Percentiles rank a stretch among this genome's conserved stretches.
Conservation (phyloP, 345 rosid genomes). For the Eucalyptus camaldulensis region DNA sequence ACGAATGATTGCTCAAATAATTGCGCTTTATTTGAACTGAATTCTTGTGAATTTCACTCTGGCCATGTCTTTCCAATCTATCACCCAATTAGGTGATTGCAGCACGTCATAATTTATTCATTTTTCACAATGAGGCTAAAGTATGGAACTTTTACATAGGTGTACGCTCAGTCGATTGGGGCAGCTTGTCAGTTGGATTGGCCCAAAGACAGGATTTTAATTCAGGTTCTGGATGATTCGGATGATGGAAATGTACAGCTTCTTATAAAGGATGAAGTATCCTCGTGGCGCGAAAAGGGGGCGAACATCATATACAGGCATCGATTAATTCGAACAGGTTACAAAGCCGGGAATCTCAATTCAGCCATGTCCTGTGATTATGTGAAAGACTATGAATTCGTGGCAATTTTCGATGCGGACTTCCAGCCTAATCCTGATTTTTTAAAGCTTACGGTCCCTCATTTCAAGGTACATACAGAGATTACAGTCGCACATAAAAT, state of each 20-base stretch:
- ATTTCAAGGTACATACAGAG: conserved; percentile 47
- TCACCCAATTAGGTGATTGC: background rate
- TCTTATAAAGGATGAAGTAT: conserved; percentile 70
- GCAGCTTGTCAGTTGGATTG: conserved; percentile 84
- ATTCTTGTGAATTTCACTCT: background rate
- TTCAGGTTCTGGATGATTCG: conserved; percentile 90
- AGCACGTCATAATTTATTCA: background rate
- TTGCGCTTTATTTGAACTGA: background rate
- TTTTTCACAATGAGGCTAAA: background rate
- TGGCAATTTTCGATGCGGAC: conserved; percentile 76
- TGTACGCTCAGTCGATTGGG: conserved; percentile 64
- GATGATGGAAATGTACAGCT: conserved; percentile 49
- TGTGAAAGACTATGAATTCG: conserved; percentile 70
- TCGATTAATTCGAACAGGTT: conserved; percentile 74
- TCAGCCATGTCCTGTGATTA: conserved; percentile 88
- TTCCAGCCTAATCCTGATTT: conserved; percentile 80
- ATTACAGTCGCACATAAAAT: background rate
- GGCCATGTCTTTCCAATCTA: background rate
- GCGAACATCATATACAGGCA: conserved; percentile 76
- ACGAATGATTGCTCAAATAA: background rate
- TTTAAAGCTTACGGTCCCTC: conserved; percentile 68
- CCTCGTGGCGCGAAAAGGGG: conserved; percentile 61
- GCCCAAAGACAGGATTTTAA: conserved; percentile 70
- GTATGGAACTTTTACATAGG: conserved; percentile 17
- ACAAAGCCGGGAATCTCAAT: conserved; percentile 88